Evolutionary conservation across 805 yeast species (phyloP).

Genomic region (Zygosaccharomyces bisporus): DNA sequence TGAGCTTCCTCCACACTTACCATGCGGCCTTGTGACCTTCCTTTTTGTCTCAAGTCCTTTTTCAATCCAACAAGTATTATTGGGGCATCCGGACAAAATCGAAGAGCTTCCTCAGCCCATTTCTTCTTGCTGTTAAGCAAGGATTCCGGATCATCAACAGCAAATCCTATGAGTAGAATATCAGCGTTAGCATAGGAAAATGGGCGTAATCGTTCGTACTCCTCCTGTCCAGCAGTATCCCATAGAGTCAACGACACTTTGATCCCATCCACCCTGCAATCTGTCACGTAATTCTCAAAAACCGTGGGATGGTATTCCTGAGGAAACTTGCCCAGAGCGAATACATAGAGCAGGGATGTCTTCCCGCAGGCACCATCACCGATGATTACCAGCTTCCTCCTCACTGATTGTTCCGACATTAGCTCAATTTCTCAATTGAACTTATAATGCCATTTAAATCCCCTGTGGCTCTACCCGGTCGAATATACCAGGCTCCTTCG

Average conservation of each 20-base stretch:
- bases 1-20: slow-evolving; percentile 60
- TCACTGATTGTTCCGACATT: slow-evolving; percentile 40
- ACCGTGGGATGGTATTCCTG: slow-evolving; percentile 92
- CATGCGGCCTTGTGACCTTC: slow-evolving; percentile 39
- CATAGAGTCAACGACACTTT: slow-evolving; percentile 83
- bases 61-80: slow-evolving; percentile 77
- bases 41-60: slow-evolving; percentile 58
- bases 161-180: slow-evolving; percentile 80
- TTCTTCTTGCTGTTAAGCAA: slow-evolving; percentile 75
- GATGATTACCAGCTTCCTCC: slow-evolving; percentile 79
- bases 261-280: slow-evolving; percentile 90
- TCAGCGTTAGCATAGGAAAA: slow-evolving; percentile 84
- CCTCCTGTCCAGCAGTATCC: slow-evolving; percentile 98
- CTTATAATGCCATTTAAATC: slow-evolving; percentile 1
- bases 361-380: slow-evolving; percentile 97
- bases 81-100: slow-evolving; percentile 79
- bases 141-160: slow-evolving; percentile 81
- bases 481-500: not conserved
- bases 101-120: slow-evolving; percentile 81
- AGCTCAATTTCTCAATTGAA: not conserved
- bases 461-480: not conserved
- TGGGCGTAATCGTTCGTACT: slow-evolving; percentile 85
- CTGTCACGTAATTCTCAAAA: slow-evolving; percentile 90
- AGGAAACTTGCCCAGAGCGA: slow-evolving; percentile 90
- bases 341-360: slow-evolving; percentile 84